Evolutionary conservation across 2,329 filamentous ascomycete genomes (phyloP).

Genomic region (Exophiala xenobiotica): DNA sequence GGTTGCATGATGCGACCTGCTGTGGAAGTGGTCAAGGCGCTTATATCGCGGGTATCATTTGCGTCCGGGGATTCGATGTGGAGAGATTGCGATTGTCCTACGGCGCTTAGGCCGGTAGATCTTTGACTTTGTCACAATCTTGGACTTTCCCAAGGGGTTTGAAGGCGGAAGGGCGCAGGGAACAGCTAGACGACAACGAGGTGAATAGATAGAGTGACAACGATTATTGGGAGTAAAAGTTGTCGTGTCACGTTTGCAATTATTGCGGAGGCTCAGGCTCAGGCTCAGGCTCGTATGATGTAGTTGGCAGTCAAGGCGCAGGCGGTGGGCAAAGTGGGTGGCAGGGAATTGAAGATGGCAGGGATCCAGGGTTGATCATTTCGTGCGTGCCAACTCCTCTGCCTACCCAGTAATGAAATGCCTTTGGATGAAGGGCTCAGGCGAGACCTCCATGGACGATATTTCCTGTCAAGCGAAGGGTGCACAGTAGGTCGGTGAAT

Average conservation of each 20-base stretch:
- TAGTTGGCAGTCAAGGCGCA: constrained; percentile 22
- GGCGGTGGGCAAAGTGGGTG: constrained; percentile 10
- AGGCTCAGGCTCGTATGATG: constrained; percentile 21
- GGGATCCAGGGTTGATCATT: neutral
- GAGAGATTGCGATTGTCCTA: constrained; percentile 9
- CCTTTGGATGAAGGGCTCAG: neutral
- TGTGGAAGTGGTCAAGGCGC: constrained; percentile 19
- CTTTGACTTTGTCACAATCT: constrained; percentile 13
- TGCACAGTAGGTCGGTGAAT: neutral
- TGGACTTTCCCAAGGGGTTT: neutral
- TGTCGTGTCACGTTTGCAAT: constrained; percentile 23
- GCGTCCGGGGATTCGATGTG: constrained; percentile 11
- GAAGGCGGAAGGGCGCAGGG: neutral
- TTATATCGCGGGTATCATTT: constrained; percentile 24
- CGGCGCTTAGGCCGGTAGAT: constrained; percentile 20
- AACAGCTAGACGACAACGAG: neutral
- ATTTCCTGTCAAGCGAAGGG: too few species aligned
- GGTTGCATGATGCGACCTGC: constrained; percentile 28
- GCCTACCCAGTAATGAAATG: neutral
- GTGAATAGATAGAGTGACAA: neutral
- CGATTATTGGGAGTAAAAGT: neutral
- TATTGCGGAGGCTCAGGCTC: too few species aligned
- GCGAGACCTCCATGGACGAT: neutral
- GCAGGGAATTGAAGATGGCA: constrained; percentile 13
- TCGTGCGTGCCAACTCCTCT: neutral